Percentiles rank a stretch among this genome's conserved stretches.
Conservation (phyloP, 2,329 filamentous ascomycete species). For the Cladophialophora bantiana region DNA sequence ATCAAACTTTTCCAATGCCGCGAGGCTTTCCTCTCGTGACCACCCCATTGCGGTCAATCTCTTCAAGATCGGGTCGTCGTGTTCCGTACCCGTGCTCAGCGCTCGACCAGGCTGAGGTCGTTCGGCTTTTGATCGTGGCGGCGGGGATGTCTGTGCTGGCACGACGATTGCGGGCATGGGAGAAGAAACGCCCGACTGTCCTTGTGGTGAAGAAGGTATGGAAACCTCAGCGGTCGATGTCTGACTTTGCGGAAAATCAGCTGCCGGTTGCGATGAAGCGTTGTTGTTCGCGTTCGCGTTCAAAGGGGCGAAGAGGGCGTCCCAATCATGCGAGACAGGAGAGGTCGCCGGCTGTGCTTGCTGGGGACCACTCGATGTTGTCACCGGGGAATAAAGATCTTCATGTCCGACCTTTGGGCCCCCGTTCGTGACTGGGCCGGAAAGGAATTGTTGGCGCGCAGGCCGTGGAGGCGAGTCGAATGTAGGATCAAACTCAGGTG, state of each 20-base stretch:
- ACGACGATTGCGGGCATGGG: constrained; percentile 11
- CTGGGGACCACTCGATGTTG: constrained; percentile 42
- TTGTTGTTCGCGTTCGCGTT: constrained; percentile 24
- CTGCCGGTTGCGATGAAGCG: constrained; percentile 39
- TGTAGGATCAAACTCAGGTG: constrained; percentile 54
- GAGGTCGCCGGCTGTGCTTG: constrained; percentile 47
- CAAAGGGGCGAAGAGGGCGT: constrained; percentile 78
- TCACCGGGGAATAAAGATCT: constrained; percentile 53
- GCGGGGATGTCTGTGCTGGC: constrained; percentile 10
- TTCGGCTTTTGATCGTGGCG: constrained; percentile 28
- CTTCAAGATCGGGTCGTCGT: constrained; percentile 92
- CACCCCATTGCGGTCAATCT: constrained; percentile 91
- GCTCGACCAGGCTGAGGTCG: constrained; percentile 55
- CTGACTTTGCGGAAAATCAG: constrained; percentile 8
- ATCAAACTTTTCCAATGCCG: constrained; percentile 89
- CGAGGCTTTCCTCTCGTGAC: constrained; percentile 72
- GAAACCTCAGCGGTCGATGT: constrained; percentile 9
- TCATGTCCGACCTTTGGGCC: constrained; percentile 45
- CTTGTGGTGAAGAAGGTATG: neutral
- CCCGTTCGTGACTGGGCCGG: constrained; percentile 36
- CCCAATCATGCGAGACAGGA: constrained; percentile 78
- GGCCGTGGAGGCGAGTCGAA: constrained; percentile 52
- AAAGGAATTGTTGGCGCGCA: constrained; percentile 40
- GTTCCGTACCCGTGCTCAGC: constrained; percentile 74
- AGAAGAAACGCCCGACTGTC: constrained; percentile 6